Evolutionary conservation across 2,329 filamentous ascomycete species (phyloP).

Genomic region (Helminthosporium solani): DNA sequence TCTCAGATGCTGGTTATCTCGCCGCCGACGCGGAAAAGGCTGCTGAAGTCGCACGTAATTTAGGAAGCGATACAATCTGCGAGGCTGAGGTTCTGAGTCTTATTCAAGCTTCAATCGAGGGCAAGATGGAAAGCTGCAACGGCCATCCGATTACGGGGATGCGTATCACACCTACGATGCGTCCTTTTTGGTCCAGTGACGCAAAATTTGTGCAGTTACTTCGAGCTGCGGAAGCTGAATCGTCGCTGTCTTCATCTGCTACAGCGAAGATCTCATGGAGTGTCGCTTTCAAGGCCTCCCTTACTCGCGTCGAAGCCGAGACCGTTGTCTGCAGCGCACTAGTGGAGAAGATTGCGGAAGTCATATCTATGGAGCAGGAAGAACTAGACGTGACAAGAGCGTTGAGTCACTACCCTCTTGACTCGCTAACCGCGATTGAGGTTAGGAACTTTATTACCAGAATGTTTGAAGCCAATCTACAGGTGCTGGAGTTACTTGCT

Average conservation of each 20-base stretch:
- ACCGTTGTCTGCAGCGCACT: slow-evolving; percentile 22
- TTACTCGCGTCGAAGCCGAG: slow-evolving; percentile 21
- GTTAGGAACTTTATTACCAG: slow-evolving; percentile 35
- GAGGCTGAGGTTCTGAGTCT: slow-evolving; percentile 30
- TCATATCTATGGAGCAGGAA: slow-evolving; percentile 24
- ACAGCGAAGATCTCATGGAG: slow-evolving; percentile 21
- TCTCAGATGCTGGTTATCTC: slow-evolving; percentile 29
- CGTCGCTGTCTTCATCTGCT: slow-evolving; percentile 6
- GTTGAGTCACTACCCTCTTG: slow-evolving; percentile 27
- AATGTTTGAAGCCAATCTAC: slow-evolving; percentile 52
- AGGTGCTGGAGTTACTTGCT: slow-evolving; percentile 57
- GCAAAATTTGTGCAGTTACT: slow-evolving; percentile 28
- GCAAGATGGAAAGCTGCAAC: slow-evolving; percentile 21
- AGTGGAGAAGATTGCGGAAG: slow-evolving; percentile 29
- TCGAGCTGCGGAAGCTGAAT: slow-evolving; percentile 21
- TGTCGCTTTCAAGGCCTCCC: slow-evolving; percentile 23
- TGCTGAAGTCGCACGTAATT: slow-evolving; percentile 25
- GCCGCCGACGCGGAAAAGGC: slow-evolving; percentile 24
- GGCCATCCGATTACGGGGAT: slow-evolving; percentile 32
- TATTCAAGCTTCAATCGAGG: slow-evolving; percentile 21
- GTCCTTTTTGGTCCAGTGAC: slow-evolving; percentile 30
- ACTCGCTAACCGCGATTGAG: slow-evolving; percentile 33
- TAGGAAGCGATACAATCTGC: slow-evolving; percentile 27
- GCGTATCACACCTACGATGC: slow-evolving; percentile 22
- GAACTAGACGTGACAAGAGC: slow-evolving; percentile 25